These are phyloP conservation scores for Lecanoromycetidae sp. DNA, from an alignment of 2,329 filamentous ascomycete genomes.

Conservation along the genomic window DNA sequence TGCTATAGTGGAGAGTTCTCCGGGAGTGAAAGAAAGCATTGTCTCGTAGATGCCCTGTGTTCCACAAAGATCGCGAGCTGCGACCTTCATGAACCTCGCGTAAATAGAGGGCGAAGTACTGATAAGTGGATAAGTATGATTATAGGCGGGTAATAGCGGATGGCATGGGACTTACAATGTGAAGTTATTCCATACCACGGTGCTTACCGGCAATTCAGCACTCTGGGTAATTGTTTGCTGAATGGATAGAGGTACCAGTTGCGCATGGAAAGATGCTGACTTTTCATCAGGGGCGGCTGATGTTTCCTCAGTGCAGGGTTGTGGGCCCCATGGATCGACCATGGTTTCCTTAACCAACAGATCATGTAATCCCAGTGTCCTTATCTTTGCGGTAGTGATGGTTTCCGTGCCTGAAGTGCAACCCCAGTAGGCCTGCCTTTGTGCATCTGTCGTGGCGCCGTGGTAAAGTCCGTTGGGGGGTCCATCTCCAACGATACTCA, in stretches of 20 bases:
- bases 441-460: too few relatives aligned
- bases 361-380: too few relatives aligned
- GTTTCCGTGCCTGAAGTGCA: too few relatives aligned
- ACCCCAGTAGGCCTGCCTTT: too few relatives aligned
- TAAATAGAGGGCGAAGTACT: constrained; percentile 11
- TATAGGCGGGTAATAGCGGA: neutral
- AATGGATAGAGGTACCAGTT: neutral
- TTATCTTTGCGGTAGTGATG: neutral
- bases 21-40: constrained; percentile 11
- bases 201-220: neutral
- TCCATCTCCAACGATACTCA: constrained; percentile 6
- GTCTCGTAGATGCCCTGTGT: neutral
- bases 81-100: neutral
- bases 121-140: neutral
- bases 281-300: neutral
- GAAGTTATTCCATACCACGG: neutral
- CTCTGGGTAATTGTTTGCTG: neutral
- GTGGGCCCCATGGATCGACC: too few relatives aligned
- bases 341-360: too few relatives aligned
- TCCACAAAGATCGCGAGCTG: neutral
- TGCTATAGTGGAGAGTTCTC: constrained; percentile 9
- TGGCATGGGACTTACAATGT: neutral
- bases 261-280: neutral
- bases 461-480: too few relatives aligned
- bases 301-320: neutral